Percentiles rank a stretch among this genome's conserved stretches.
Evolutionary conservation across 306 rosid species (phyloP).

Genomic region (Vigna radiata): DNA sequence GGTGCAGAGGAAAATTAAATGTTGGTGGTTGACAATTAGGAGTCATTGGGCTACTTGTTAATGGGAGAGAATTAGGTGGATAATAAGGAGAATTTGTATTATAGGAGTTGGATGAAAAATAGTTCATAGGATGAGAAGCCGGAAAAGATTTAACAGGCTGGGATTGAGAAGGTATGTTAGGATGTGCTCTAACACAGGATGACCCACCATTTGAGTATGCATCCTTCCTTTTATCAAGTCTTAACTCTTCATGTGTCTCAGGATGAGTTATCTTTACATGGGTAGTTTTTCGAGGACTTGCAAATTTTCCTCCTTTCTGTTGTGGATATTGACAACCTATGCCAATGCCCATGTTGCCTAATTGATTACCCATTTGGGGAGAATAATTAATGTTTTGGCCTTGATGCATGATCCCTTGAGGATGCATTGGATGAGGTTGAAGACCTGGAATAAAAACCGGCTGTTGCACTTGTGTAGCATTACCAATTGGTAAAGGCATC

Average conservation of each 20-base stretch:
- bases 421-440: slow-evolving; percentile 81
- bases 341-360: slow-evolving; percentile 73
- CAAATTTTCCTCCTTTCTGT: slow-evolving; percentile 82
- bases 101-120: slow-evolving; percentile 55
- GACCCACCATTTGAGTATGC: slow-evolving; percentile 68
- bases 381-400: slow-evolving; percentile 68
- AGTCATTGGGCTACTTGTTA: slow-evolving; percentile 64
- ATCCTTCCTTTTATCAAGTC: slow-evolving; percentile 79
- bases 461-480: slow-evolving; percentile 77
- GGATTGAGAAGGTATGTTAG: slow-evolving; percentile 65
- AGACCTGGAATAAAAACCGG: slow-evolving; percentile 73
- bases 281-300: slow-evolving; percentile 65
- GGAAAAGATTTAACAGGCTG: slow-evolving; percentile 69
- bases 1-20: slow-evolving; percentile 64
- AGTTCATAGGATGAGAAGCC: slow-evolving; percentile 58
- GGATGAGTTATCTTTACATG: slow-evolving; percentile 94
- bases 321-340: slow-evolving; percentile 66
- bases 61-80: slow-evolving; percentile 60
- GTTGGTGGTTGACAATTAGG: slow-evolving; percentile 73
- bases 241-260: slow-evolving; percentile 86
- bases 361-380: slow-evolving; percentile 75
- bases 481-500: slow-evolving; percentile 67
- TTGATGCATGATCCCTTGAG: slow-evolving; percentile 77
- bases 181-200: slow-evolving; percentile 67
- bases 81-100: slow-evolving; percentile 53